These are phyloP conservation scores for Myochromella boudieri DNA, from an alignment of 768 basidiomycete species.

Conservation along the genomic window DNA sequence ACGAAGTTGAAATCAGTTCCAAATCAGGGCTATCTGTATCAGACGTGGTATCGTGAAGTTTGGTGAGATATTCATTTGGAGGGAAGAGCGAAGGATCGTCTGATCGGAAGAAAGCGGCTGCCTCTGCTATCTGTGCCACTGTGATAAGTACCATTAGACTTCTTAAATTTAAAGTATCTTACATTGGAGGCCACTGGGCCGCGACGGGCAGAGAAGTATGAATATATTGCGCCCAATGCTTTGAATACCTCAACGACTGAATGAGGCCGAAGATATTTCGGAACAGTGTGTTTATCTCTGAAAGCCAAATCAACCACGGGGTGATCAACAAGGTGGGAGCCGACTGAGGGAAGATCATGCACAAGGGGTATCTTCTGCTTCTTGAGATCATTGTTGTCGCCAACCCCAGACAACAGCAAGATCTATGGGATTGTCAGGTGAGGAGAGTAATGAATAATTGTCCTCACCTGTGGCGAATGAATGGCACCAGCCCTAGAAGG, in stretches of 20 bases:
- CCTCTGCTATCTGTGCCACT: conserved; percentile 43
- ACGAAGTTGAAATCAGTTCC: conserved; percentile 43
- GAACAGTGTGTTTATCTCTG: conserved; percentile 49
- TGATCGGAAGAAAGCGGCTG: conserved; percentile 59
- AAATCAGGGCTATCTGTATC: conserved; percentile 46
- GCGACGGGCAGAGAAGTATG: conserved; percentile 43
- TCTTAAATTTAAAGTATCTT: conserved; percentile 12
- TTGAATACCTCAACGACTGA: conserved; percentile 24
- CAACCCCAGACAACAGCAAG: conserved; percentile 77
- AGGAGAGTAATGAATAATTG: no score
- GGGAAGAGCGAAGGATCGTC: conserved; percentile 53
- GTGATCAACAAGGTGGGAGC: conserved; percentile 76
- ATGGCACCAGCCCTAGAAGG: conserved; percentile 55
- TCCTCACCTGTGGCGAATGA: conserved; percentile 56
- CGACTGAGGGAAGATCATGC: conserved; percentile 71
- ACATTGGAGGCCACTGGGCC: conserved; percentile 62
- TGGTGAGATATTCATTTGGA: conserved; percentile 30
- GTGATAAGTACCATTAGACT: no score
- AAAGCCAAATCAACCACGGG: conserved; percentile 53
- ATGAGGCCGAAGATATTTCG: conserved; percentile 39
- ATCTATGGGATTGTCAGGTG: conserved; percentile 34
- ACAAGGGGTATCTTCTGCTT: conserved; percentile 54
- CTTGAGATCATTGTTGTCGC: conserved; percentile 60
- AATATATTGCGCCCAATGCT: conserved; percentile 30
- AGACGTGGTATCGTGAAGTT: conserved; percentile 44